Evolutionary conservation across 2,329 filamentous ascomycete genomes (phyloP).

Genomic region (Alternaria postmessia): DNA sequence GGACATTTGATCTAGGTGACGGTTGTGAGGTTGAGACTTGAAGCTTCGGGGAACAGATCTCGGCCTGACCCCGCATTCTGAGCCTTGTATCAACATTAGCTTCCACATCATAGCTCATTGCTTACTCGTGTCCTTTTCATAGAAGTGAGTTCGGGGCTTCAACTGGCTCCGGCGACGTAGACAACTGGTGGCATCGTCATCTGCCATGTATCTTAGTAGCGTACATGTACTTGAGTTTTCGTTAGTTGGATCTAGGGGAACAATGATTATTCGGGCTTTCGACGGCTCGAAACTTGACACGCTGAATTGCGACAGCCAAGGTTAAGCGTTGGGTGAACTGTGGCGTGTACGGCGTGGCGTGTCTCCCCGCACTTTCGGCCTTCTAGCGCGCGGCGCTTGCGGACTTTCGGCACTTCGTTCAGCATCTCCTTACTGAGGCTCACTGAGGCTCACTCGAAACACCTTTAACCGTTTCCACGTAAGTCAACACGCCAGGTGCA

Average conservation of each 20-base stretch:
- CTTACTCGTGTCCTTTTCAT: neutral
- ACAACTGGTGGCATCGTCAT: no score
- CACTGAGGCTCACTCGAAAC: neutral
- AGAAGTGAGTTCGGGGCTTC: neutral
- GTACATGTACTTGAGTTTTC: no score
- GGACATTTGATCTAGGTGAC: constrained; percentile 14
- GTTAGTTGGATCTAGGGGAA: no score
- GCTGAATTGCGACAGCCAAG: neutral
- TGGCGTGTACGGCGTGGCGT: neutral
- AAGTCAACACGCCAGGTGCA: neutral
- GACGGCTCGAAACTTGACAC: no score
- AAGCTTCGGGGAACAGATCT: neutral
- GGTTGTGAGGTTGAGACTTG: neutral
- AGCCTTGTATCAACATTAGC: neutral
- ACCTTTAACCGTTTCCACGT: neutral
- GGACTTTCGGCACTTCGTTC: neutral
- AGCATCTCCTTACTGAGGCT: neutral
- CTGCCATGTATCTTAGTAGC: no score
- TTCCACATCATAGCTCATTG: neutral
- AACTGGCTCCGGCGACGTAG: neutral
- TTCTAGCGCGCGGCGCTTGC: neutral
- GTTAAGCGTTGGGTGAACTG: neutral
- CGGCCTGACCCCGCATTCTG: neutral
- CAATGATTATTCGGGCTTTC: no score
- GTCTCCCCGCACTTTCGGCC: neutral